phyloP scores from a whole-genome alignment of 805 yeast species.

The Ogataea ramenticola region DNA sequence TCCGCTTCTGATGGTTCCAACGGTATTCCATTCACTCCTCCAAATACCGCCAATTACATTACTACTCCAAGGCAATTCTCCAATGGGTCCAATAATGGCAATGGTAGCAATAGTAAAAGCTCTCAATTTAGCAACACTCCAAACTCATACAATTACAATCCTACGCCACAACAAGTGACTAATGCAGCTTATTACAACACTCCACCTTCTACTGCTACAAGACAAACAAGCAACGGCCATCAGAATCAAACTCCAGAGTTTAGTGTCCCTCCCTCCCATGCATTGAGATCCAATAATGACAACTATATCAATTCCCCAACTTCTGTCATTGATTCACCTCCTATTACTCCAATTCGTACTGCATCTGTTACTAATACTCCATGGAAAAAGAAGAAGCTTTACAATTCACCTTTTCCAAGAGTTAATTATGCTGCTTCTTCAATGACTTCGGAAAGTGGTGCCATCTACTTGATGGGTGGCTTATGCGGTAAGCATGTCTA shows the following conservation, averaged over 20 bases:
- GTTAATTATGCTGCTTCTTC: conserved; percentile 87
- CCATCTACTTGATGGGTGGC: conserved; percentile 90
- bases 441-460: conserved; percentile 69
- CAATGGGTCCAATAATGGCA: not conserved
- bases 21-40: not conserved
- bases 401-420: conserved; percentile 85
- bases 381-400: conserved; percentile 59
- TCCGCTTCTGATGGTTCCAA: not conserved
- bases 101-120: too few species aligned
- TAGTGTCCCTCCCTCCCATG: not conserved
- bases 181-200: not conserved
- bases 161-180: not conserved
- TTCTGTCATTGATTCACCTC: not conserved
- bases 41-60: not conserved
- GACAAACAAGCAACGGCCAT: not conserved
- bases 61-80: not conserved
- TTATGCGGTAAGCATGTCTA: conserved; percentile 85
- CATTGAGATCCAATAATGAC: not conserved
- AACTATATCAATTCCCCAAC: not conserved
- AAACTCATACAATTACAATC: not conserved
- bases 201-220: not conserved
- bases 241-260: not conserved
- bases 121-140: not conserved
- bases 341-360: not conserved
- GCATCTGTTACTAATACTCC: conserved; percentile 34